Evolutionary conservation across 192 early-diverging fungal species (phyloP).

Genomic region (Coemansia sp.): DNA sequence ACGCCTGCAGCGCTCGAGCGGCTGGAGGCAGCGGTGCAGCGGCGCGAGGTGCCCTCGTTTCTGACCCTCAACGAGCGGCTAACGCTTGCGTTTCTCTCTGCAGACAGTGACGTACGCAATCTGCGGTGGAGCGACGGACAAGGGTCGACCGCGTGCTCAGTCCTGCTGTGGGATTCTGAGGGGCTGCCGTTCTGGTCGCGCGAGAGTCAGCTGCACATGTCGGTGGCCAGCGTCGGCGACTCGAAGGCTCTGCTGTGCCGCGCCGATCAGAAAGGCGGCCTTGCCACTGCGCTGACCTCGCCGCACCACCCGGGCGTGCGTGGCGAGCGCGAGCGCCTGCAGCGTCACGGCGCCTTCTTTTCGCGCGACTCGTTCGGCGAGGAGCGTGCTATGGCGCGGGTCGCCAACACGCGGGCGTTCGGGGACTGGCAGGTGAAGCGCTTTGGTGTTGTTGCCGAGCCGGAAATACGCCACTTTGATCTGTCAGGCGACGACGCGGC

Average conservation of each 20-base stretch:
- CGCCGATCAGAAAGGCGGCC: conserved; percentile 61
- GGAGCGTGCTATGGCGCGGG: conserved; percentile 64
- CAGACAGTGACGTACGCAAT: conserved; percentile 57
- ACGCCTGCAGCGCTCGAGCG: conserved; percentile 30
- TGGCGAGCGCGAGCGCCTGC: conserved; percentile 62
- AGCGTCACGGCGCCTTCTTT: conserved; percentile 69
- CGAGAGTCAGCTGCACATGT: conserved; percentile 59
- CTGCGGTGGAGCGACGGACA: conserved; percentile 54
- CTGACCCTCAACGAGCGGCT: conserved; percentile 71
- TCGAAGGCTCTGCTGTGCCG: conserved; percentile 54
- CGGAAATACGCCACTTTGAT: conserved; percentile 59
- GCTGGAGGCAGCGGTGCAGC: conserved; percentile 34
- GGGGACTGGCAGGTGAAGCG: conserved; percentile 71
- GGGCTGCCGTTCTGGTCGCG: conserved; percentile 66
- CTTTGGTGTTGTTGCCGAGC: conserved; percentile 72
- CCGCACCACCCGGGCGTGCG: conserved; percentile 68
- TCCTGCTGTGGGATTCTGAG: conserved; percentile 65
- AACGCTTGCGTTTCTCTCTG: conserved; percentile 63
- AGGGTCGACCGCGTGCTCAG: conserved; percentile 70
- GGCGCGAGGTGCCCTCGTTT: conserved; percentile 30
- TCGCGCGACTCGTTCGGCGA: conserved; percentile 77
- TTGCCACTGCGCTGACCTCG: conserved; percentile 59
- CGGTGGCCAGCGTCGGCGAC: conserved; percentile 72
- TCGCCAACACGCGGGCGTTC: conserved; percentile 69
- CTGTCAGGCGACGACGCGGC: conserved; percentile 63